Percentiles rank a stretch among this genome's conserved stretches.
These are phyloP conservation scores for Dissophora ornata DNA, from an alignment of 192 early-diverging fungal genomes.

Conservation along the genomic window DNA sequence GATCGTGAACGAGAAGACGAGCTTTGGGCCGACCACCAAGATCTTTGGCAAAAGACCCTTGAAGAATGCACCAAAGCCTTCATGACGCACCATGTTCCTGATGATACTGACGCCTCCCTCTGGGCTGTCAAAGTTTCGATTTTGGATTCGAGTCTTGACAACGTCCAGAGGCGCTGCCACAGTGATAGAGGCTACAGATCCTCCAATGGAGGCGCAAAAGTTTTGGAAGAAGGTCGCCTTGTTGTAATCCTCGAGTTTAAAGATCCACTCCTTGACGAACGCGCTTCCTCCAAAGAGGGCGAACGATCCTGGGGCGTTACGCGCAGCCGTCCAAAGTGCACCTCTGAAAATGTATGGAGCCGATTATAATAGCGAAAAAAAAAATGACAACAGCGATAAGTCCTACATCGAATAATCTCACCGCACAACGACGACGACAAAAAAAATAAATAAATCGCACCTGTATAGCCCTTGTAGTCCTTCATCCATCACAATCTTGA, in stretches of 20 bases:
- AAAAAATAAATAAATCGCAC: too few relatives aligned
- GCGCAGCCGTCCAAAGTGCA: constrained; percentile 93
- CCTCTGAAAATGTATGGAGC: constrained; percentile 67
- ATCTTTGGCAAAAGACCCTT: constrained; percentile 92
- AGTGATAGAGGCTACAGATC: constrained; percentile 91
- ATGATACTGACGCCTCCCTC: constrained; percentile 90
- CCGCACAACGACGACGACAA: too few relatives aligned
- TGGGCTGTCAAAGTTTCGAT: constrained; percentile 85
- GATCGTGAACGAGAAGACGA: constrained; percentile 95
- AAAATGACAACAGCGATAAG: neutral
- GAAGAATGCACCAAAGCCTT: constrained; percentile 93
- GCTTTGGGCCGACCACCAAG: constrained; percentile 91
- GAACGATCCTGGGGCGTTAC: constrained; percentile 99
- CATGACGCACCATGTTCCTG: constrained; percentile 87
- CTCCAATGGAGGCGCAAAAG: constrained; percentile 94
- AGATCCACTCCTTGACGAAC: constrained; percentile 91
- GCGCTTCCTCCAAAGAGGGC: constrained; percentile 94
- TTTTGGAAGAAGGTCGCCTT: constrained; percentile 97
- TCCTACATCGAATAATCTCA: too few relatives aligned
- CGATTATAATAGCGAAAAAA: neutral
- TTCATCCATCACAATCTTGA: constrained; percentile 83
- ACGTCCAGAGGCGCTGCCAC: constrained; percentile 97
- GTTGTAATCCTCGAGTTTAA: constrained; percentile 87
- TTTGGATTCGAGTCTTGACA: constrained; percentile 98
- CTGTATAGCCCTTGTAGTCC: constrained; percentile 60